These are phyloP conservation scores for Aspergillus sp. DNA, from an alignment of 2,329 filamentous ascomycete species.

Conservation along the genomic window DNA sequence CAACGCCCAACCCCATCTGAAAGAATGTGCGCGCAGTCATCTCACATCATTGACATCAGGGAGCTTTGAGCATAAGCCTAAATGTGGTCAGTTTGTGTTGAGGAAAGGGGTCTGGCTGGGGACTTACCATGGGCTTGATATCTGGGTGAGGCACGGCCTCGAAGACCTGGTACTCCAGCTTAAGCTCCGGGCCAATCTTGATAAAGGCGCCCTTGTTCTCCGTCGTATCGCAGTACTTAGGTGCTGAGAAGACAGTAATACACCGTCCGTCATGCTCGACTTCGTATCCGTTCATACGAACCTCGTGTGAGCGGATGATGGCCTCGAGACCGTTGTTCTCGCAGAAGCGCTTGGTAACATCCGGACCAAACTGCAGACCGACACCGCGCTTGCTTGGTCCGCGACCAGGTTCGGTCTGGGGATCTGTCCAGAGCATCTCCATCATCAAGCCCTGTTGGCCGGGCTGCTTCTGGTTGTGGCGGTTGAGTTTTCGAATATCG, in stretches of 20 bases:
- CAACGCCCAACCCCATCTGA: constrained; percentile 31
- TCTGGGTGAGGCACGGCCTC: constrained; percentile 95
- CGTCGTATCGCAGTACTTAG: constrained; percentile 95
- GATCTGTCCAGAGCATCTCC: constrained; percentile 99
- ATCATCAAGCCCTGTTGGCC: constrained; percentile 97
- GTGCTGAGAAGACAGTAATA: constrained; percentile 97
- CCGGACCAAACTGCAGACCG: constrained; percentile 93
- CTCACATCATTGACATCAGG: constrained; percentile 76
- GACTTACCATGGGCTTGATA: constrained; percentile 81
- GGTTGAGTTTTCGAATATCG: constrained; percentile 89
- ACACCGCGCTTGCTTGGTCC: constrained; percentile 96
- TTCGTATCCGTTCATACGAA: constrained; percentile 99
- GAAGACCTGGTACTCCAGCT: constrained; percentile 90
- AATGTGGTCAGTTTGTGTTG: constrained; percentile 5
- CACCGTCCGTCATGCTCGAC: constrained; percentile 94
- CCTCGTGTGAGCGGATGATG: constrained; percentile 95
- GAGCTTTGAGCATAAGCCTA: constrained; percentile 85
- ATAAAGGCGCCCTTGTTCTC: constrained; percentile 99
- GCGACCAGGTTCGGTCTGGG: constrained; percentile 81
- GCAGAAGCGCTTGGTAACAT: constrained; percentile 95
- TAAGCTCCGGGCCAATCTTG: constrained; percentile 90
- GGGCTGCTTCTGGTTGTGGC: constrained; percentile 88
- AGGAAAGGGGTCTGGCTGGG: neutral
- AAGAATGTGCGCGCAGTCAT: constrained; percentile 24
- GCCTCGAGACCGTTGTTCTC: constrained; percentile 94